Conservation (phyloP, 257 asterid species). For the Cruciata laevipes region DNA sequence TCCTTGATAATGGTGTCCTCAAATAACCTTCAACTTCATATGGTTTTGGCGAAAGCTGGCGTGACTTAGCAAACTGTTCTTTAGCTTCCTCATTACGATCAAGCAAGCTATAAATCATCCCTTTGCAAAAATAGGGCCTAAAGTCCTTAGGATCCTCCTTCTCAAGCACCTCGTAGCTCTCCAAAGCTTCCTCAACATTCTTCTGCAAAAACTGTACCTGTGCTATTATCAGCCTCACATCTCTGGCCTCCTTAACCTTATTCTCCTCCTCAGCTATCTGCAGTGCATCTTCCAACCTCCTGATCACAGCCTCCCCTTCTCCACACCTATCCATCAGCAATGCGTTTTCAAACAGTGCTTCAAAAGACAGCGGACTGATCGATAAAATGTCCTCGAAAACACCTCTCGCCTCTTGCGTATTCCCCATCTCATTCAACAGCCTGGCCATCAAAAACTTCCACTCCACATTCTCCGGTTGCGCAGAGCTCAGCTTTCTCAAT, state of each 20-base stretch:
- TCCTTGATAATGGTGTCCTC: constrained; percentile 66
- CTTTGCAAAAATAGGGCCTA: constrained; percentile 84
- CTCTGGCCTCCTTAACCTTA: constrained; percentile 63
- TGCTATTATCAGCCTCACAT: constrained; percentile 75
- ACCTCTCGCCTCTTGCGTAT: constrained; percentile 42
- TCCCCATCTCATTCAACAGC: constrained; percentile 58
- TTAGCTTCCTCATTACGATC: constrained; percentile 63
- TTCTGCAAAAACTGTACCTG: constrained; percentile 76
- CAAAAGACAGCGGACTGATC: constrained; percentile 43
- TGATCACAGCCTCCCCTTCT: constrained; percentile 51
- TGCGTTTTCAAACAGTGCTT: constrained; percentile 71
- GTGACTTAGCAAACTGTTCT: constrained; percentile 60
- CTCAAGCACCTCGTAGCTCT: constrained; percentile 61
- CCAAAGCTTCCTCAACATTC: constrained; percentile 75
- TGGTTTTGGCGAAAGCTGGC: constrained; percentile 63
- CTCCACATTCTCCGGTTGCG: constrained; percentile 59
- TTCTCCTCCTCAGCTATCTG: constrained; percentile 52
- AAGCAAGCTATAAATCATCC: constrained; percentile 67
- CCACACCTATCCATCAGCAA: constrained; percentile 70
- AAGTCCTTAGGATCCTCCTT: constrained; percentile 79
- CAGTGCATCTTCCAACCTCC: constrained; percentile 62
- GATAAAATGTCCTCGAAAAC: constrained; percentile 52
- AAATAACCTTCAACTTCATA: constrained; percentile 82
- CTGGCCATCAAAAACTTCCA: constrained; percentile 71
- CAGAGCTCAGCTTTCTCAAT: constrained; percentile 34